phyloP scores from a whole-genome alignment of 352 stramenopile species.

The Phytophthora syringae region DNA sequence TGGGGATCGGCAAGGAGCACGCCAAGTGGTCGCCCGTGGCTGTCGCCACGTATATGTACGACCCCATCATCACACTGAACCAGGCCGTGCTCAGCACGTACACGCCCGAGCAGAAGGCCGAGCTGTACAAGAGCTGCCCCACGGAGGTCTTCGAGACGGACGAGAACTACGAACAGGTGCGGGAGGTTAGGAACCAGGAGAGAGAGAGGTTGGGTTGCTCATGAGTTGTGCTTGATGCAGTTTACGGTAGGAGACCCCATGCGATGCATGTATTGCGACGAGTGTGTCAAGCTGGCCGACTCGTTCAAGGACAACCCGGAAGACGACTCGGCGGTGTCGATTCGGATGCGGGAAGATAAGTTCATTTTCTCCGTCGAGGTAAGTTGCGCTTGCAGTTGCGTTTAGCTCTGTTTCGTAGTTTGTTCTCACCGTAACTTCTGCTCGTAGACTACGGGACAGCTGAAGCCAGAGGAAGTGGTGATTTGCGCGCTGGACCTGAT shows the following conservation, averaged over 20 bases:
- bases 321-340: conserved; percentile 93
- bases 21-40: conserved; percentile 97
- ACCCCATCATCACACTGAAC: conserved; percentile 92
- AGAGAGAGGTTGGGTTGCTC: conserved; percentile 1
- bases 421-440: conserved; percentile 11
- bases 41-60: conserved; percentile 94
- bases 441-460: conserved; percentile 77
- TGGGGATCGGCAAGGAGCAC: conserved; percentile 97
- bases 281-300: conserved; percentile 93
- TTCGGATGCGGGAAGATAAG: conserved; percentile 91
- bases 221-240: conserved; percentile 30
- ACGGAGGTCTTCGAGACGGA: conserved; percentile 95
- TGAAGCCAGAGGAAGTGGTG: conserved; percentile 87
- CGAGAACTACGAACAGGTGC: conserved; percentile 85
- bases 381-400: conserved; percentile 8
- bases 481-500: conserved; percentile 89
- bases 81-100: conserved; percentile 93
- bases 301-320: conserved; percentile 95
- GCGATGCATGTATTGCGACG: conserved; percentile 95
- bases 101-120: conserved; percentile 94
- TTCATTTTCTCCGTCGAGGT: conserved; percentile 98
- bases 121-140: conserved; percentile 95
- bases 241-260: conserved; percentile 72
- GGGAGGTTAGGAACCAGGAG: neutral
- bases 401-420: no score